Evolutionary conservation across 2,329 filamentous ascomycete species (phyloP), one percentile per base, ranked within the genome.

Genomic region (Fusarium palustre): DNA sequence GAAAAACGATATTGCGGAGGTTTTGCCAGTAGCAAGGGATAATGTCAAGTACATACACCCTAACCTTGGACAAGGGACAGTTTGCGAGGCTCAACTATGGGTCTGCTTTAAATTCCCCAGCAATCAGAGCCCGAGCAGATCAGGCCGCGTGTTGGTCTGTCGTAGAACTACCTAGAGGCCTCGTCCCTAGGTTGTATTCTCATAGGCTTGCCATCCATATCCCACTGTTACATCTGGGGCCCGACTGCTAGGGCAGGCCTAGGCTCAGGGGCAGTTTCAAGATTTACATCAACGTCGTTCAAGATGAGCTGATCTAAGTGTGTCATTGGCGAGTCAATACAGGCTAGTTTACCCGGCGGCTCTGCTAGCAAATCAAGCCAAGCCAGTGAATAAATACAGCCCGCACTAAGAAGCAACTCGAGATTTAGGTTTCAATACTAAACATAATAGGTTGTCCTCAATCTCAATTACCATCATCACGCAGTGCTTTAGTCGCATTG

Each of bases 241-340:
- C 60, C 52, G 63, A 39, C 48, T 48, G 42, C 42, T 20, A 64
- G 63, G 48, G 58, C 41, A 31, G 25, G 24, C 34, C 28, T 39
- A 39, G 56, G 50, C 63, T 70, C 67, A 70, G 67, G 67, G 67
- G 67, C 25, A 47, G 66, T 70, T 70, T 70, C 67, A 68, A 70
- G 67, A 68, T 70, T 25, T 30, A 54, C 52, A 68, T 70, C 59
- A 25, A 42, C 25, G 22, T 15, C 53, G 55, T 57, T 60, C 47
- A 43, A 70, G 63, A 70, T 70, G 64, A 30, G 30, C 39, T 68
- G 54, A 46, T 41, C 39, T 13, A 36, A 49, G 46, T 18, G 20
- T 45, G 42, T 34, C 20, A 70, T 70, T 70, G 67, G 67, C 30
- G 54, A 33, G 36, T 39, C 59, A 28, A 22, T 34, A 25, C 30